Conservation (phyloP, 2,329 filamentous ascomycete species). For the Beauveria varroae region DNA sequence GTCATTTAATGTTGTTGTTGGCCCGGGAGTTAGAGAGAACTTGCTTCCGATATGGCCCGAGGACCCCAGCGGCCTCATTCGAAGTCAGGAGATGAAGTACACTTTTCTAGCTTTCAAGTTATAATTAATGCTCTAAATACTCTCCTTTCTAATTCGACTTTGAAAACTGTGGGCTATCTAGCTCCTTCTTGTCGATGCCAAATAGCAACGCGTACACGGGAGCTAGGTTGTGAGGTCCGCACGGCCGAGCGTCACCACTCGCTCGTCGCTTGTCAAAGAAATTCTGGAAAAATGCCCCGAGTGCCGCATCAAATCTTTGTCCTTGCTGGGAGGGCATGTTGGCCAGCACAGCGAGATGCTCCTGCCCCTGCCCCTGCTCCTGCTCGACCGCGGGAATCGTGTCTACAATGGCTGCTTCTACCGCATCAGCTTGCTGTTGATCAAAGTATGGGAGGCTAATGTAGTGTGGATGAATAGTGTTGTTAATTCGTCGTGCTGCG, state of each 20-base stretch:
- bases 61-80: too few relatives aligned
- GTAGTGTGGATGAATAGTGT: background rate
- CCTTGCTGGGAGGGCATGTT: too few relatives aligned
- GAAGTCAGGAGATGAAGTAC: too few relatives aligned
- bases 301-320: background rate
- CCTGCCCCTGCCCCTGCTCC: too few relatives aligned
- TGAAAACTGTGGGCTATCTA: background rate
- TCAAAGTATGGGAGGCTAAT: background rate
- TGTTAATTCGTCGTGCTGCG: background rate
- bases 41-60: too few relatives aligned
- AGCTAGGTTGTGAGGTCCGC: constrained; percentile 15
- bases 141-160: background rate
- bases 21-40: too few relatives aligned
- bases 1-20: too few relatives aligned
- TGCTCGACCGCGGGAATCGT: too few relatives aligned
- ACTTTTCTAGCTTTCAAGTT: too few relatives aligned
- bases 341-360: too few relatives aligned
- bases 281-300: constrained; percentile 4
- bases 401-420: background rate
- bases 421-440: too few relatives aligned
- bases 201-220: constrained; percentile 14
- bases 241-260: constrained; percentile 11
- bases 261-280: constrained; percentile 15
- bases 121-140: too few relatives aligned
- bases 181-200: constrained; percentile 11